These are phyloP conservation scores for Euphorbia schlechtendalii DNA, from an alignment of 441 rosid genomes.

Conservation along the genomic window DNA sequence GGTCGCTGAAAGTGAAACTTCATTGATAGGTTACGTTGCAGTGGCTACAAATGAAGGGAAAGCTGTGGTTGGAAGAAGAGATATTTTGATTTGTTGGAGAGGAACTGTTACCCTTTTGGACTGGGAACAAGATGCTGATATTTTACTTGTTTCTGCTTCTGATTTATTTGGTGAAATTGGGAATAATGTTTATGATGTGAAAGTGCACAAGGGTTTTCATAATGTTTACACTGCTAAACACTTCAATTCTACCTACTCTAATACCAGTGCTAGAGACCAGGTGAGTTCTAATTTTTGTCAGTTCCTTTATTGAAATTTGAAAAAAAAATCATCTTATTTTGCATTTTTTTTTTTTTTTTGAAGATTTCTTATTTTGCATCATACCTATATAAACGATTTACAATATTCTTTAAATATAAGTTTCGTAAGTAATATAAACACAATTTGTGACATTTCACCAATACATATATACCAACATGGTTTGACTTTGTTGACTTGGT, in stretches of 20 bases:
- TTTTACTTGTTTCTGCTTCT: conserved; percentile 1
- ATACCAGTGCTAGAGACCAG: conserved; percentile 21
- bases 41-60: conserved; percentile 28
- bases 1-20: conserved; percentile 1
- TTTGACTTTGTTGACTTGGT: too few relatives aligned
- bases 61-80: conserved; percentile 23
- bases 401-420: too few relatives aligned
- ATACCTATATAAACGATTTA: too few relatives aligned
- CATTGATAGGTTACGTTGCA: conserved; percentile 28
- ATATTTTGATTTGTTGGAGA: conserved; percentile 31
- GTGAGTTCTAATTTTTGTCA: not conserved
- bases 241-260: conserved; percentile 2
- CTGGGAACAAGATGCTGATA: not conserved
- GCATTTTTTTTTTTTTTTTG: too few relatives aligned
- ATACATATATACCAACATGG: too few relatives aligned
- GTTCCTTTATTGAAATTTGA: too few relatives aligned
- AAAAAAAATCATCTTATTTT: too few relatives aligned
- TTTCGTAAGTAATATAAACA: too few relatives aligned
- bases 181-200: not conserved
- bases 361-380: too few relatives aligned
- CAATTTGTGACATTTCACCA: too few relatives aligned
- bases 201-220: conserved; percentile 26
- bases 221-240: conserved; percentile 17
- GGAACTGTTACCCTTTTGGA: conserved; percentile 17
- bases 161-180: conserved; percentile 18